Percentiles rank a stretch among this genome's conserved stretches.
Conservation (phyloP, 139 green algal species). For the Tetraselmis striata region DNA sequence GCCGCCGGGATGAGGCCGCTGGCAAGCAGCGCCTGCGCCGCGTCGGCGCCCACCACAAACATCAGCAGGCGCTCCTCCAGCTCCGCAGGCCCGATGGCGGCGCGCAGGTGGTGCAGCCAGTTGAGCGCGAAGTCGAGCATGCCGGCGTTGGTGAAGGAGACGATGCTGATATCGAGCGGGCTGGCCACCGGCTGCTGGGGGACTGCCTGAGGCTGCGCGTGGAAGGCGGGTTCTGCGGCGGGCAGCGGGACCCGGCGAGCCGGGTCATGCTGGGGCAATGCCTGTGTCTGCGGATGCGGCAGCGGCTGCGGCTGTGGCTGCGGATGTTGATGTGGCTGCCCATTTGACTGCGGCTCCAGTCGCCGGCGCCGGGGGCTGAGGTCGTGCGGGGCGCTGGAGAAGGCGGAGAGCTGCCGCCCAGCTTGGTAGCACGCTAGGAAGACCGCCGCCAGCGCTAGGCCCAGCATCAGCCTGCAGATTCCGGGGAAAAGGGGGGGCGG, state of each 20-base stretch:
- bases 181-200: not conserved
- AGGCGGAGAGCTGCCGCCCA: not conserved
- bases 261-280: not conserved
- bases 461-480: not conserved
- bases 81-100: not conserved
- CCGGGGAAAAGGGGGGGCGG: too few relatives aligned
- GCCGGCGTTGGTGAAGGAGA: not conserved
- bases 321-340: too few relatives aligned
- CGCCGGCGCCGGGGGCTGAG: not conserved
- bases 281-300: too few relatives aligned
- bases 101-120: not conserved
- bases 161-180: not conserved
- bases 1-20: not conserved
- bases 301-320: too few relatives aligned
- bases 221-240: too few relatives aligned
- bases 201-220: too few relatives aligned
- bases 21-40: not conserved
- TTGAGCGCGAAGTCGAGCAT: not conserved
- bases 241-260: not conserved
- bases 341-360: too few relatives aligned
- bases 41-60: not conserved
- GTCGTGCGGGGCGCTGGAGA: not conserved
- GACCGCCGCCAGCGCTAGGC: not conserved
- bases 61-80: not conserved
- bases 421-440: not conserved